phyloP scores from a whole-genome alignment of 2,329 filamentous ascomycete species.

The Daldinia eschscholtzii region DNA sequence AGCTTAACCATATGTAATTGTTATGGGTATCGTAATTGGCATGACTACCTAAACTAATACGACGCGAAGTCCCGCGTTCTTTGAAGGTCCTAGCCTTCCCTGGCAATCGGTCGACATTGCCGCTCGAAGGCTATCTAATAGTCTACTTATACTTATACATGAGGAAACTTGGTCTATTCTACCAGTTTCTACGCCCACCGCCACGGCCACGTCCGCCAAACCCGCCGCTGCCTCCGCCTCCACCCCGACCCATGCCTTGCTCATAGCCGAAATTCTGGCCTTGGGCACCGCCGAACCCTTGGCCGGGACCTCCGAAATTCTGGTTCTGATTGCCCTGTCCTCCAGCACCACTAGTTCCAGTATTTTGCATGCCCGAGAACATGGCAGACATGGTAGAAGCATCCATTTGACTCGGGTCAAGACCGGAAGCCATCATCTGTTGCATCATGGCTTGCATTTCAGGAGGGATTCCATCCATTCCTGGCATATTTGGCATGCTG shows the following conservation, averaged over 20 bases:
- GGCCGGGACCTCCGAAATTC: constrained; percentile 61
- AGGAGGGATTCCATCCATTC: constrained; percentile 73
- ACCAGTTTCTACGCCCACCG: constrained; percentile 52
- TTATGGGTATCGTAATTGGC: constrained; percentile 26
- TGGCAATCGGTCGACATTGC: neutral
- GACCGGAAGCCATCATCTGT: constrained; percentile 75
- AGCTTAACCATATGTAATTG: neutral
- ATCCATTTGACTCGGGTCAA: constrained; percentile 77
- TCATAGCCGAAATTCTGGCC: constrained; percentile 62
- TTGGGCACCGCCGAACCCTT: constrained; percentile 65
- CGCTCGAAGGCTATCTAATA: neutral
- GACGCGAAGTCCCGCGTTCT: constrained; percentile 1
- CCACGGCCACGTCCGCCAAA: constrained; percentile 50
- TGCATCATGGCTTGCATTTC: constrained; percentile 79
- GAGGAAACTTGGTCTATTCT: neutral
- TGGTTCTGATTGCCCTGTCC: constrained; percentile 65
- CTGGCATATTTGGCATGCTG: constrained; percentile 60
- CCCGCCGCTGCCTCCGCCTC: constrained; percentile 48
- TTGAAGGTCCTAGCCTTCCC: neutral
- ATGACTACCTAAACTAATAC: constrained; percentile 10
- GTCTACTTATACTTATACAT: neutral
- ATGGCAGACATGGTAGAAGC: constrained; percentile 69
- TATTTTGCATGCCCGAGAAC: constrained; percentile 69
- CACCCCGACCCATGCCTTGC: constrained; percentile 51
- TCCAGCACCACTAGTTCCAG: constrained; percentile 55